Conservation (phyloP, 1,284 basidiomycete genomes). For the Trametes hirsuta region DNA sequence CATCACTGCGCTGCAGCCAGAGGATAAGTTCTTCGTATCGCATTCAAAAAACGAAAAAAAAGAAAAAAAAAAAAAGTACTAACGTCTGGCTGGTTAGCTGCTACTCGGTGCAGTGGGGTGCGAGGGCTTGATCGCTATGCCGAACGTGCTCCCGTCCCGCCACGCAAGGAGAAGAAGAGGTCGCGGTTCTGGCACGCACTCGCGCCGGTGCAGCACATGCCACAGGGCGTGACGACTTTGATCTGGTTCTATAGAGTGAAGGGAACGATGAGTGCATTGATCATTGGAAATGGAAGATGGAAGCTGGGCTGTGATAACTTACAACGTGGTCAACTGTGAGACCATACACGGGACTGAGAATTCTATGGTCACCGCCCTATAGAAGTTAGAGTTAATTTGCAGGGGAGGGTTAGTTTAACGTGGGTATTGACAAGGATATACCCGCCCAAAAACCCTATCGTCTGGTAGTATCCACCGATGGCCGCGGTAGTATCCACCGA, state of each 20-base stretch:
- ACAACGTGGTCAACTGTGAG: slow-evolving; percentile 45
- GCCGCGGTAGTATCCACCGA: too few species aligned
- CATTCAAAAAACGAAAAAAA: neutral
- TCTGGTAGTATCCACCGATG: slow-evolving; percentile 38
- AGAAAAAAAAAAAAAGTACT: too few species aligned
- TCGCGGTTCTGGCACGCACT: slow-evolving; percentile 41
- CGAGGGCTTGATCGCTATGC: slow-evolving; percentile 36
- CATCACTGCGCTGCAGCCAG: slow-evolving; percentile 19
- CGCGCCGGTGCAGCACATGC: slow-evolving; percentile 33
- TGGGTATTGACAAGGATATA: slow-evolving; percentile 31
- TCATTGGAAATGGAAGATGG: too few species aligned
- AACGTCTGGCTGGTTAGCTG: slow-evolving; percentile 33
- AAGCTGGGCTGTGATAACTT: neutral
- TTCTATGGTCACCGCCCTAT: slow-evolving; percentile 54
- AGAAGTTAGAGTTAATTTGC: neutral
- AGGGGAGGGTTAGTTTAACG: neutral
- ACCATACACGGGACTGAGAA: slow-evolving; percentile 40
- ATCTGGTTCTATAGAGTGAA: slow-evolving; percentile 19
- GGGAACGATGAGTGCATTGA: too few species aligned
- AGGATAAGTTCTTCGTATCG: too few species aligned
- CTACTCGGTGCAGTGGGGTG: slow-evolving; percentile 32
- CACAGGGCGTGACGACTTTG: slow-evolving; percentile 37
- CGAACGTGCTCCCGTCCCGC: slow-evolving; percentile 35
- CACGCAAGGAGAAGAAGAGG: slow-evolving; percentile 39
- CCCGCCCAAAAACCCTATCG: slow-evolving; percentile 37